Percentiles rank a stretch among this genome's conserved stretches.
phyloP scores from a whole-genome alignment of 345 rosid genomes.

The Clarkia xantiana region DNA sequence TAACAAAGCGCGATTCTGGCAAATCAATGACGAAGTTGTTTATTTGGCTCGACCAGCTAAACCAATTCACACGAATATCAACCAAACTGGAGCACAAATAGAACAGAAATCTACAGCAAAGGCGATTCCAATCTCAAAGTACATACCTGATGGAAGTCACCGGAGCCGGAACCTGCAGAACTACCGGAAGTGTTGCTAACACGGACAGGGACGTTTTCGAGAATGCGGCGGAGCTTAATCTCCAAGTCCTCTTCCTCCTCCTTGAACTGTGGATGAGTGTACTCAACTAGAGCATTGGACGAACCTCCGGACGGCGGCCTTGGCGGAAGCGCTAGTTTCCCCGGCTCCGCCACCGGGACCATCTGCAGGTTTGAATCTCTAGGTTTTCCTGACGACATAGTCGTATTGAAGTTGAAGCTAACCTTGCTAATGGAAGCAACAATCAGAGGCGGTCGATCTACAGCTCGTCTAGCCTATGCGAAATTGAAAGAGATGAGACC shows the following conservation, averaged over 20 bases:
- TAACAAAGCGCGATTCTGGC: too few relatives aligned
- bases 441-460: too few relatives aligned
- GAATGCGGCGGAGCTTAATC: slow-evolving; percentile 76
- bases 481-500: too few relatives aligned
- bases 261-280: slow-evolving; percentile 49
- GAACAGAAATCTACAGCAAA: too few relatives aligned
- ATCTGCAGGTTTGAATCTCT: slow-evolving; percentile 38
- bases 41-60: too few relatives aligned
- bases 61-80: too few relatives aligned
- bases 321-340: slow-evolving; percentile 22
- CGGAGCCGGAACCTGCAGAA: slow-evolving; percentile 95
- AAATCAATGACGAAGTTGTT: too few relatives aligned
- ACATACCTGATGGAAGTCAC: slow-evolving; percentile 88
- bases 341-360: slow-evolving; percentile 31
- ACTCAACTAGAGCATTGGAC: slow-evolving; percentile 63
- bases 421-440: slow-evolving; percentile 10
- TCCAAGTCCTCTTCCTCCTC: slow-evolving; percentile 91
- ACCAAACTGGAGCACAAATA: too few relatives aligned
- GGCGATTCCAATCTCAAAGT: too few relatives aligned
- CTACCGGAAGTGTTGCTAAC: slow-evolving; percentile 94
- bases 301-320: slow-evolving; percentile 13
- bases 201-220: slow-evolving; percentile 91
- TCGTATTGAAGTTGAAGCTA: neutral
- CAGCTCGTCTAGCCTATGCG: too few relatives aligned
- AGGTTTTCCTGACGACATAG: slow-evolving; percentile 45